phyloP scores from a whole-genome alignment of 768 basidiomycete species.

The Mycena capillaripes region DNA sequence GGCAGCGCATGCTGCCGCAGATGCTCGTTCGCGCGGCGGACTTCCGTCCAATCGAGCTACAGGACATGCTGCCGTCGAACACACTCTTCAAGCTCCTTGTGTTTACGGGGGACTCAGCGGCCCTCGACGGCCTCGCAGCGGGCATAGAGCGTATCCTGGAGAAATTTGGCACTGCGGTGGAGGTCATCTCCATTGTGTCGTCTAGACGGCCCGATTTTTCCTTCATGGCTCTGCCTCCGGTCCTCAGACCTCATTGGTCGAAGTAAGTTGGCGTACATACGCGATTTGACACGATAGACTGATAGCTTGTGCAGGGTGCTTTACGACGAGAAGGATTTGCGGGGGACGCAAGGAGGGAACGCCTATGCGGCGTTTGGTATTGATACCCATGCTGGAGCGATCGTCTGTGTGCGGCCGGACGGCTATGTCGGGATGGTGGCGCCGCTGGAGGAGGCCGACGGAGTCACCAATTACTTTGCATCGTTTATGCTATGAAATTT shows the following conservation, averaged over 20 bases:
- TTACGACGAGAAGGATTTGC: slow-evolving; percentile 67
- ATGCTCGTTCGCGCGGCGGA: slow-evolving; percentile 66
- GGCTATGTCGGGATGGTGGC: slow-evolving; percentile 74
- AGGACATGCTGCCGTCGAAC: slow-evolving; percentile 66
- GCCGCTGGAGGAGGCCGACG: slow-evolving; percentile 58
- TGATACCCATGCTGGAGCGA: slow-evolving; percentile 54
- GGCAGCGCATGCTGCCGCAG: slow-evolving; percentile 67
- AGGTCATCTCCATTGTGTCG: slow-evolving; percentile 57
- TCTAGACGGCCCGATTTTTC: slow-evolving; percentile 54
- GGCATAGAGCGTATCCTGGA: slow-evolving; percentile 49
- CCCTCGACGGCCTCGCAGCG: slow-evolving; percentile 47
- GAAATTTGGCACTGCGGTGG: slow-evolving; percentile 55
- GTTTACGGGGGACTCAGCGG: slow-evolving; percentile 62
- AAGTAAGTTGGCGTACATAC: slow-evolving; percentile 54
- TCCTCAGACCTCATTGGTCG: slow-evolving; percentile 70
- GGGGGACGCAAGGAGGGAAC: slow-evolving; percentile 60
- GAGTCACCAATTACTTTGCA: slow-evolving; percentile 63
- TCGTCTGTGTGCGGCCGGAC: slow-evolving; percentile 73
- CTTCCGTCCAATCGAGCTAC: slow-evolving; percentile 63
- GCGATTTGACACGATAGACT: not conserved
- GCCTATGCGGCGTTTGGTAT: slow-evolving; percentile 73
- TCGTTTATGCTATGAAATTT: slow-evolving; percentile 52
- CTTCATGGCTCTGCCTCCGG: slow-evolving; percentile 60
- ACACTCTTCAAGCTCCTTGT: slow-evolving; percentile 68
- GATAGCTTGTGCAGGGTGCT: slow-evolving; percentile 59